Percentiles rank a stretch among this genome's conserved stretches.
phyloP scores from a whole-genome alignment of 768 basidiomycete species.

The Podaxis sp. region DNA sequence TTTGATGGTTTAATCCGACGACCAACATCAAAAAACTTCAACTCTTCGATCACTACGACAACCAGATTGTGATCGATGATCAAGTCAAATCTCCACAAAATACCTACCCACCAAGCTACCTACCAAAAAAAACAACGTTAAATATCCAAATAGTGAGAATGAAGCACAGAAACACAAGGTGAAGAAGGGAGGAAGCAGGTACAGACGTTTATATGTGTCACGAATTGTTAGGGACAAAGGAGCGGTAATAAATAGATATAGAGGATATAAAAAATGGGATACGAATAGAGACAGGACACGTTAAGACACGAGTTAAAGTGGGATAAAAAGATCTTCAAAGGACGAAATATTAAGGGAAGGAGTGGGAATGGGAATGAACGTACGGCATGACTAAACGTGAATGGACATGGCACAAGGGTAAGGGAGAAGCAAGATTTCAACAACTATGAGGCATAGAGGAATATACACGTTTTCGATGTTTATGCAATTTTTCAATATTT shows the following conservation, averaged over 20 bases:
- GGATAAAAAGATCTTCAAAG: neutral
- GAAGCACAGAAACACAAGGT: neutral
- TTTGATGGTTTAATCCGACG: no score
- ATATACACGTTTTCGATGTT: neutral
- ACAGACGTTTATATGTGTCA: neutral
- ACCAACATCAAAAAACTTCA: no score
- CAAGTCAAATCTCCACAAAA: no score
- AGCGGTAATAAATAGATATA: neutral
- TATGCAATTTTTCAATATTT: neutral
- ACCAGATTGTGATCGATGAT: no score
- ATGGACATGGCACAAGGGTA: neutral
- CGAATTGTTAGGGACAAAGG: neutral
- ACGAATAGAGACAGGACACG: neutral
- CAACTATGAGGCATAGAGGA: neutral
- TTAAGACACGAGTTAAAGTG: neutral
- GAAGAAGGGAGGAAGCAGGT: neutral
- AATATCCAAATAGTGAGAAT: neutral
- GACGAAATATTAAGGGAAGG: neutral
- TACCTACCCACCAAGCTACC: neutral
- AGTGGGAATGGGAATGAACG: neutral
- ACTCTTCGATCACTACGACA: no score
- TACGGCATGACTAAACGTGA: neutral
- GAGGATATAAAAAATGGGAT: neutral
- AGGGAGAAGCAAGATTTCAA: neutral
- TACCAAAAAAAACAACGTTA: neutral